phyloP scores from a whole-genome alignment of 2,329 filamentous ascomycete genomes.

The Cadophora sp. region DNA sequence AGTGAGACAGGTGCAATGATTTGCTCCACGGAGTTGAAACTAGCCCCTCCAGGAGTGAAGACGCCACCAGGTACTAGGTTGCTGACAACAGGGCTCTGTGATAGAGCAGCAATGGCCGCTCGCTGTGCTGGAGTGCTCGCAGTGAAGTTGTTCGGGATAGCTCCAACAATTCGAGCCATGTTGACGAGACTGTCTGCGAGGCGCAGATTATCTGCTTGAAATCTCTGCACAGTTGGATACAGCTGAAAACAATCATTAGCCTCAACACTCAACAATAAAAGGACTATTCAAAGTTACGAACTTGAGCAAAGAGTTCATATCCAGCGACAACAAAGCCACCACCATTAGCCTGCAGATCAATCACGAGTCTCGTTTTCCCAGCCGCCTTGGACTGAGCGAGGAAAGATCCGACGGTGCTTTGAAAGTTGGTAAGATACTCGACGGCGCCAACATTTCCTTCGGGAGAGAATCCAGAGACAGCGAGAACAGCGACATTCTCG shows the following conservation, averaged over 20 bases:
- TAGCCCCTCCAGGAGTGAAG: neutral
- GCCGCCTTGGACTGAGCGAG: constrained; percentile 7
- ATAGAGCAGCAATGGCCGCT: neutral
- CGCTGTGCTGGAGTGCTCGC: neutral
- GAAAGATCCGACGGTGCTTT: constrained; percentile 14
- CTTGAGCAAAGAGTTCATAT: constrained; percentile 20
- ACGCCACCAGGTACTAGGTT: constrained; percentile 5
- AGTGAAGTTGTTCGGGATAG: constrained; percentile 1
- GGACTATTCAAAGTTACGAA: neutral
- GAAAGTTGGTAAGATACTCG: constrained; percentile 17
- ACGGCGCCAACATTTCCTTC: neutral
- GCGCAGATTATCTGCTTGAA: constrained; percentile 9
- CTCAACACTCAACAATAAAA: neutral
- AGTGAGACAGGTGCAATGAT: constrained; percentile 11
- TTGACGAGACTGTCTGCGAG: constrained; percentile 13
- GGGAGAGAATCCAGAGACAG: constrained; percentile 13
- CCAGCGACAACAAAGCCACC: constrained; percentile 20
- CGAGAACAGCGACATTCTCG: constrained; percentile 20
- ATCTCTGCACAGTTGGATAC: constrained; percentile 3
- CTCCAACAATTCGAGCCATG: neutral
- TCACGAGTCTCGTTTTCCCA: constrained; percentile 16
- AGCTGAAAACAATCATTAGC: neutral
- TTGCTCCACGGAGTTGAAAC: neutral
- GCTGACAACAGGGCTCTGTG: neutral
- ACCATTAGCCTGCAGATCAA: constrained; percentile 24